Conservation (phyloP, 176 grass and related monocot genomes). For the Oryza glumipatula region DNA sequence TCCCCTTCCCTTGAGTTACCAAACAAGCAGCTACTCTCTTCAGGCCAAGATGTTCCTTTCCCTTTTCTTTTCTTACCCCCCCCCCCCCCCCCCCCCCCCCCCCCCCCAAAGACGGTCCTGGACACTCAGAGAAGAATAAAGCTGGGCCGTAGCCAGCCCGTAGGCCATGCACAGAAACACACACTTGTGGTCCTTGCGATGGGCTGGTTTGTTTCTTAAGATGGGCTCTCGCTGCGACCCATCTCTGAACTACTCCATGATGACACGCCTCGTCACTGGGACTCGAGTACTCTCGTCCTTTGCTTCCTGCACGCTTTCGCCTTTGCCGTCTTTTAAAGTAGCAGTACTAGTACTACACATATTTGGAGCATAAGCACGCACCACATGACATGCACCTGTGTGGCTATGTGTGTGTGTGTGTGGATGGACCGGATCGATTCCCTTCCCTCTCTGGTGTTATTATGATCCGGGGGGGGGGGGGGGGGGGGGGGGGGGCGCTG, state of each 20-base stretch:
- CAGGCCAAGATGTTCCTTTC: background rate
- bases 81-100: no score
- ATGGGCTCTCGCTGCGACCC: slow-evolving; percentile 21
- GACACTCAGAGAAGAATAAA: slow-evolving; percentile 24
- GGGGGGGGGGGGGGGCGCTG: slow-evolving; percentile 3
- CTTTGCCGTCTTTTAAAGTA: slow-evolving; percentile 42
- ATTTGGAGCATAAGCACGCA: slow-evolving; percentile 9
- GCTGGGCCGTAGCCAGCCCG: slow-evolving; percentile 20
- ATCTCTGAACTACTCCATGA: slow-evolving; percentile 6
- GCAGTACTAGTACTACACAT: background rate
- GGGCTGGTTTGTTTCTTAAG: slow-evolving; percentile 5
- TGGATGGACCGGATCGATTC: background rate
- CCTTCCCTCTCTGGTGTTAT: slow-evolving; percentile 16
- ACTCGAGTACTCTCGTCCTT: slow-evolving; percentile 28
- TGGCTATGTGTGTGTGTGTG: background rate
- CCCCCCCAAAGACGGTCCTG: slow-evolving; percentile 15
- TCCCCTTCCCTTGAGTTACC: no score
- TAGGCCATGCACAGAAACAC: background rate
- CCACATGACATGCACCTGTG: slow-evolving; percentile 37
- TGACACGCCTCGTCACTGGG: slow-evolving; percentile 20
- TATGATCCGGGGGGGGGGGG: no score
- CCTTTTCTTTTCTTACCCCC: no score
- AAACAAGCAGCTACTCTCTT: no score
- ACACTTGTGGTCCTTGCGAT: slow-evolving; percentile 27
- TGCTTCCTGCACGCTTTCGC: slow-evolving; percentile 26